Base-by-base conservation (phyloP, 148 eudicot species). In the Nepenthes mirabilis region DNA sequence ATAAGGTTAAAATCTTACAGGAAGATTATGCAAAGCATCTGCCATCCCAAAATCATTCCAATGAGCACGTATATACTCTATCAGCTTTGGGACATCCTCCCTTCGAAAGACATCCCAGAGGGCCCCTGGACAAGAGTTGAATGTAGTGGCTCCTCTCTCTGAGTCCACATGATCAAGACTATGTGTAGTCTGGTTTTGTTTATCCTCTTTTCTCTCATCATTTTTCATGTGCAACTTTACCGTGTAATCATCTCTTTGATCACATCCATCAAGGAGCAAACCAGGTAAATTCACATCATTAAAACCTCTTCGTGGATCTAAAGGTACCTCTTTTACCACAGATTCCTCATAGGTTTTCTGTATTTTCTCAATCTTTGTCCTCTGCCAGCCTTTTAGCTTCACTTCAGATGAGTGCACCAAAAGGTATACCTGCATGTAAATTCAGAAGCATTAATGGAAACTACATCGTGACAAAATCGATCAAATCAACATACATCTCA, bases 41-140 rank as follows among this genome's bases (percentile, higher is more conserved):
- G 71, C 60, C 55, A 59, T 78, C 59, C 77, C 75, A 40, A 85
- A 70, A 50, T 91, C 90, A 55, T 73, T 56, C 75, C 73, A 69
- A 59, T 83, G 84, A 43, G 63, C 60, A 67, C 61, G 70, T 47
- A 88, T 37, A 74, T 83, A 91, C 59, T 82, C 88, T 55, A 66
- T 68, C 60, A 91, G 65, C 73, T 83, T 88, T 53, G 94, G 80
- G 68, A 75, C 80, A 74, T 91, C 98, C 71, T 83, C 75, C 37
- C 88, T 82, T 32, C 85, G 90, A 61, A 91, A 91, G 66, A 91
- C 85, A 73, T 91, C 94, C 98, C 98, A 91, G 64, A 68, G 65
- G 58, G 87, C 88, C 63, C 96, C 98, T 59, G 81, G 79, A 69
- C 45, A 14, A 65, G 65, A 55, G 52, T 68, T 65, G 60, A 67